phyloP scores from a whole-genome alignment of 2,329 filamentous ascomycete genomes.

The Fusarium guadeloupense region DNA sequence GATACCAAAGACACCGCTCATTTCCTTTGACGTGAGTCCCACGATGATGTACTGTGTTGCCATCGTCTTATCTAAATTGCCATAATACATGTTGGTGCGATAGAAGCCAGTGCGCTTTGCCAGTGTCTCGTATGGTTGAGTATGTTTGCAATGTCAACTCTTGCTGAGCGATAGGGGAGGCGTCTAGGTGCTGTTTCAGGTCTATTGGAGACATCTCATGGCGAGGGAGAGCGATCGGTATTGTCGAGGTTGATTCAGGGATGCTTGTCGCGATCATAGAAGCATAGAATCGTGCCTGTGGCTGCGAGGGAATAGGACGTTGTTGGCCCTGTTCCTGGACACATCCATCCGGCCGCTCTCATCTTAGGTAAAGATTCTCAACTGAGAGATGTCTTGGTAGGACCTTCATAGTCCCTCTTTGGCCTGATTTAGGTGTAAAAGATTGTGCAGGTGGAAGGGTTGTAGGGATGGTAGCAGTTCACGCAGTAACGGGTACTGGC shows the following conservation, averaged over 20 bases:
- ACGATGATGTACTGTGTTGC: constrained; percentile 3
- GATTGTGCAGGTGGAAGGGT: not conserved
- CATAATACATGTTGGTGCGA: not conserved
- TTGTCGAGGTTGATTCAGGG: not conserved
- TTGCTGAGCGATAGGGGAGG: not conserved
- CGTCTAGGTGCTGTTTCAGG: not conserved
- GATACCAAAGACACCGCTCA: not conserved
- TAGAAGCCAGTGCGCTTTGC: not conserved
- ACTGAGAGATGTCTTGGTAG: not conserved
- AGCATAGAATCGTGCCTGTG: not conserved
- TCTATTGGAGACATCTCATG: not conserved
- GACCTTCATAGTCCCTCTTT: not conserved
- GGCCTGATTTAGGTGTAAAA: no score
- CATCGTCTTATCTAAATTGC: not conserved
- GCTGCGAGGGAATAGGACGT: not conserved
- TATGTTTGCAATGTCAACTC: not conserved
- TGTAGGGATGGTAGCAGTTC: not conserved
- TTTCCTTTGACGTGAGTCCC: not conserved
- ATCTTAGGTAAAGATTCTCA: not conserved
- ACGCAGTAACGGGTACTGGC: not conserved
- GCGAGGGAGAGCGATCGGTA: no score
- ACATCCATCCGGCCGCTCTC: not conserved
- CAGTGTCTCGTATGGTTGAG: not conserved
- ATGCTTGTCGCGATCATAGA: not conserved
- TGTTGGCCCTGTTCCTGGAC: not conserved